Percentiles rank a stretch among this genome's conserved stretches.
These are phyloP conservation scores for Aspergillus intermedius DNA, from an alignment of 2,329 filamentous ascomycete species.

Conservation along the genomic window DNA sequence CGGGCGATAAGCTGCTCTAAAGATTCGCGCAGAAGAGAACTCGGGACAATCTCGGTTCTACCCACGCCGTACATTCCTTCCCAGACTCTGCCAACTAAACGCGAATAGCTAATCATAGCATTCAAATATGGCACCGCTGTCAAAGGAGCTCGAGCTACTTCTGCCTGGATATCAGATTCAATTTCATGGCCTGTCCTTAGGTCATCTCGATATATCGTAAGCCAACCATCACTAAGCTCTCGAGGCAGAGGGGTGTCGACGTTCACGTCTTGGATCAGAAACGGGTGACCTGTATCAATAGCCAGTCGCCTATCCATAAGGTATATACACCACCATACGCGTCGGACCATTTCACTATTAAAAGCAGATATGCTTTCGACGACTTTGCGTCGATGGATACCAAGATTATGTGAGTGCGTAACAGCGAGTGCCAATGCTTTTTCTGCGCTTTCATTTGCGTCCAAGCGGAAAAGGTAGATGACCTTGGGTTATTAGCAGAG, in stretches of 20 bases:
- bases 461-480: slow-evolving; percentile 17
- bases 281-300: slow-evolving; percentile 20
- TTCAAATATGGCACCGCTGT: slow-evolving; percentile 11
- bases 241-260: slow-evolving; percentile 14
- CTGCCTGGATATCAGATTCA: background rate
- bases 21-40: slow-evolving; percentile 11
- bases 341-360: slow-evolving; percentile 18
- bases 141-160: background rate
- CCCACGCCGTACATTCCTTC: slow-evolving; percentile 15
- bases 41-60: slow-evolving; percentile 8
- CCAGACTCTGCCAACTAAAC: slow-evolving; percentile 17
- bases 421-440: slow-evolving; percentile 13
- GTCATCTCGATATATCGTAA: slow-evolving; percentile 1
- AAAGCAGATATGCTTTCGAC: slow-evolving; percentile 8
- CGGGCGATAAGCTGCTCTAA: slow-evolving; percentile 10
- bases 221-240: slow-evolving; percentile 12
- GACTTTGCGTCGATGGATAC: slow-evolving; percentile 15
- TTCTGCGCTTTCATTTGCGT: slow-evolving; percentile 8
- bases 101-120: slow-evolving; percentile 16
- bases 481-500: slow-evolving; percentile 5
- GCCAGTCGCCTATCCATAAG: slow-evolving; percentile 17
- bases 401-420: slow-evolving; percentile 16
- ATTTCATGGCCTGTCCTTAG: background rate
- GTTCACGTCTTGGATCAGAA: slow-evolving; percentile 21
- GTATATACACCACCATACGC: slow-evolving; percentile 26